phyloP scores from a whole-genome alignment of 1,284 basidiomycete species.

The Ceratobasidium sp. region DNA sequence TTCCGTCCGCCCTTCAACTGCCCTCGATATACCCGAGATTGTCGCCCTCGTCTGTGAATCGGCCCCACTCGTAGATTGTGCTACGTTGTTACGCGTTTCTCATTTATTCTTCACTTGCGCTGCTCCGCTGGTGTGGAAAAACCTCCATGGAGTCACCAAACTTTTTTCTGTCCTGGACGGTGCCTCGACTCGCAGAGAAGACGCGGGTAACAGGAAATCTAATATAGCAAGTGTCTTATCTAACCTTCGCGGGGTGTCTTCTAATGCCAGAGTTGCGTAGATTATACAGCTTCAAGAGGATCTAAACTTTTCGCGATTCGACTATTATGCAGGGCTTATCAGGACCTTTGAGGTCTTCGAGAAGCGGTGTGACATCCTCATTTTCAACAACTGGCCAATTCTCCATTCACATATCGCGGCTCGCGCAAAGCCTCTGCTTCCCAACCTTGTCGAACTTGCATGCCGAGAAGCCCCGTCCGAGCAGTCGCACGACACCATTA shows the following conservation, averaged over 20 bases:
- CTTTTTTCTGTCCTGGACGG: conserved; percentile 28
- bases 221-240: conserved; percentile 21
- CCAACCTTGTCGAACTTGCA: conserved; percentile 33
- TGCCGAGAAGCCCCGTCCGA: conserved; percentile 36
- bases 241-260: background rate
- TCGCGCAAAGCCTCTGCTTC: conserved; percentile 18
- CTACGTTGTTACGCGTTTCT: conserved; percentile 30
- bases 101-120: conserved; percentile 24
- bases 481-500: conserved; percentile 41
- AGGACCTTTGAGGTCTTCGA: conserved; percentile 32
- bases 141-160: conserved; percentile 32
- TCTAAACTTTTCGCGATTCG: conserved; percentile 39
- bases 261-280: background rate
- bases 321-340: conserved; percentile 21
- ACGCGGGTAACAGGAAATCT: conserved; percentile 4
- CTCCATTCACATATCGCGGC: conserved; percentile 13
- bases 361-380: conserved; percentile 14
- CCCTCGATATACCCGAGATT: conserved; percentile 36
- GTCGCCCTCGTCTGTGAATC: conserved; percentile 35
- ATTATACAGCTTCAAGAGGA: conserved; percentile 19
- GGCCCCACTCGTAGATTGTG: conserved; percentile 19
- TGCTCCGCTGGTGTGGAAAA: conserved; percentile 36
- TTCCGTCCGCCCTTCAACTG: background rate
- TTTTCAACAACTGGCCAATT: conserved; percentile 4
- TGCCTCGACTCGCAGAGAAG: conserved; percentile 5